Evolutionary conservation across 495 filamentous ascomycete species (phyloP).

Genomic region (Hypoxylon perforatum): DNA sequence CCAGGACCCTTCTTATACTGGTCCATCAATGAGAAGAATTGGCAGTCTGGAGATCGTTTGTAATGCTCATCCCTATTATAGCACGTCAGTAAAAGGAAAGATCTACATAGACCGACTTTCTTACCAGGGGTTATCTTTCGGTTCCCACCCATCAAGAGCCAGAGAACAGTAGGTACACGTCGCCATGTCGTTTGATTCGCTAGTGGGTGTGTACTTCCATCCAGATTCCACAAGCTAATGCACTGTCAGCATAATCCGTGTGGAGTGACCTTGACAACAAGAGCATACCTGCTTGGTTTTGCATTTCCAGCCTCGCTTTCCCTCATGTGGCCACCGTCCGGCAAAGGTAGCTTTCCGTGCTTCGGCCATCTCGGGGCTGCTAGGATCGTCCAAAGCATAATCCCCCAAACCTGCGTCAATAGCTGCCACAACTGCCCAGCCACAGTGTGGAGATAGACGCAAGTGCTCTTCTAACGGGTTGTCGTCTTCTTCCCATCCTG

Average conservation of each 20-base stretch:
- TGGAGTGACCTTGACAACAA: background rate
- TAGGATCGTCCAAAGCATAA: slow-evolving; percentile 75
- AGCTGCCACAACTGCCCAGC: slow-evolving; percentile 84
- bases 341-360: slow-evolving; percentile 86
- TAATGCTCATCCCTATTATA: slow-evolving; percentile 82
- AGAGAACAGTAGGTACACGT: slow-evolving; percentile 90
- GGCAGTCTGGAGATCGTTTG: slow-evolving; percentile 78
- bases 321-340: slow-evolving; percentile 85
- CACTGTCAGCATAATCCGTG: slow-evolving; percentile 39
- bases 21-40: slow-evolving; percentile 75
- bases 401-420: slow-evolving; percentile 75
- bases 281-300: slow-evolving; percentile 81
- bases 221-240: slow-evolving; percentile 86
- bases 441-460: slow-evolving; percentile 81
- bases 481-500: slow-evolving; percentile 90
- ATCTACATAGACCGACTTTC: slow-evolving; percentile 46
- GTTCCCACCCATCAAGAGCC: slow-evolving; percentile 90
- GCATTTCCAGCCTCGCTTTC: slow-evolving; percentile 87
- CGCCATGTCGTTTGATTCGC: slow-evolving; percentile 83
- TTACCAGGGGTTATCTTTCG: slow-evolving; percentile 86
- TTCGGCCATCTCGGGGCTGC: slow-evolving; percentile 71
- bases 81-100: slow-evolving; percentile 40
- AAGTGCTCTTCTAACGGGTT: slow-evolving; percentile 85
- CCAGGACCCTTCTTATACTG: slow-evolving; percentile 49
- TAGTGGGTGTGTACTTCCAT: slow-evolving; percentile 89